Evolutionary conservation across 1,139 yeast genomes (phyloP), one percentile per base, ranked within the genome.

Genomic region (Suzukiozyma palmioleophila): DNA sequence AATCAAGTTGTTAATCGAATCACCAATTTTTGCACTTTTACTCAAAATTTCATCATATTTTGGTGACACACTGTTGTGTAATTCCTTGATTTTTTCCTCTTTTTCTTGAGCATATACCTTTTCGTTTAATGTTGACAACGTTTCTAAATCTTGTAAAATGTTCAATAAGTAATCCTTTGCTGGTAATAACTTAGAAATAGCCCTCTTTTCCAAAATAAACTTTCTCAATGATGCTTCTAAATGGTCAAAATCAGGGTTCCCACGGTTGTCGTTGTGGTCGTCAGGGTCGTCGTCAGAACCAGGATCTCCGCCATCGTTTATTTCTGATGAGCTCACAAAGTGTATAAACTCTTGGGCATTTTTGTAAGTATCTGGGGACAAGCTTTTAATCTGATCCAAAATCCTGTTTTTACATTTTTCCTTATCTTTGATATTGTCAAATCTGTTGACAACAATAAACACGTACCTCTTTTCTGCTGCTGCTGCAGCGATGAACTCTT

Each of bases 281-380:
- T 50, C 46, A 26, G 56, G 69, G 24, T 56, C 73, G 34, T 58
- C 73, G 33, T 60, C 75, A 62, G 39, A 57, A 60, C 34, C 42
- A 39, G 36, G 46, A 38, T 47, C 61, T 18, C 49, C 60, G 28
- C 52, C 62, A 26, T 44, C 54, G 14, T 67, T 54, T 10, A 67
- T 62, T 8, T 74, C 69, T 4, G 67, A 62, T 0, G 95, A 82
- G 30, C 94, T 81, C 2, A 94, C 87, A 62, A 92, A 94, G 59
- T 94, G 98, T n/a, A 94, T 94, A 64, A 92, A 90, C 33, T 90
- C 96, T 13, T 74, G 66, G 0, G 96, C 79, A 51, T 84, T 88
- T 56, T 90, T 89, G 53, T 84, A 82, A 0, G 97, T 86, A 50
- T 88, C 96, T 0, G 98, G 98, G 0, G 96, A 85, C 40, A 94